phyloP scores from a whole-genome alignment of 768 basidiomycete species.

The Rhizopogon roseolus region DNA sequence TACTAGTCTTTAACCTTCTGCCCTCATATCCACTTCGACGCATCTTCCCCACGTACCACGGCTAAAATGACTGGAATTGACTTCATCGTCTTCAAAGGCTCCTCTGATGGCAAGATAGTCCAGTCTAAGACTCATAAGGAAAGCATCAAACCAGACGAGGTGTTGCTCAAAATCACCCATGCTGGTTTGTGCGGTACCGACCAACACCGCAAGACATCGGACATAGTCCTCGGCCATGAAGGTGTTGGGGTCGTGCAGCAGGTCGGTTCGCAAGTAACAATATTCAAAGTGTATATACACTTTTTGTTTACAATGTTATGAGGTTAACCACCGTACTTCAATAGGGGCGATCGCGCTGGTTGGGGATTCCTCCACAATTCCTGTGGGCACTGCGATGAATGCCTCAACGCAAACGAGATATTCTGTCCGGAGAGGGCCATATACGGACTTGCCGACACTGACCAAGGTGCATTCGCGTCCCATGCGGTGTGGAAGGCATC shows the following conservation, averaged over 20 bases:
- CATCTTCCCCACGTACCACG: neutral
- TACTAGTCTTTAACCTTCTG: neutral
- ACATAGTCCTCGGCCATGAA: conserved; percentile 37
- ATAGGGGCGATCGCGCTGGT: conserved; percentile 31
- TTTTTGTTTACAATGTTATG: neutral
- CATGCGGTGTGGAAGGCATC: conserved; percentile 30
- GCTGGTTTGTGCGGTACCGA: conserved; percentile 36
- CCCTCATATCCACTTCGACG: neutral
- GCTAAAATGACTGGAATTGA: conserved; percentile 13
- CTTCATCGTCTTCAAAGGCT: conserved; percentile 28
- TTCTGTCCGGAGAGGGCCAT: conserved; percentile 19
- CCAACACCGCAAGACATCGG: conserved; percentile 24
- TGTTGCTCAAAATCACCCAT: conserved; percentile 28
- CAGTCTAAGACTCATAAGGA: conserved; percentile 11
- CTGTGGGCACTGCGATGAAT: conserved; percentile 30
- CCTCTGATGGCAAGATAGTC: conserved; percentile 12
- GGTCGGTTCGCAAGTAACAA: conserved; percentile 24
- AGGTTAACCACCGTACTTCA: neutral
- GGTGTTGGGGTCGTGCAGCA: conserved; percentile 30
- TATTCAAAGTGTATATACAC: conserved; percentile 28
- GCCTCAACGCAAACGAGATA: conserved; percentile 28
- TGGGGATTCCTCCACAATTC: conserved; percentile 30
- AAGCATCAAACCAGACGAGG: conserved; percentile 20
- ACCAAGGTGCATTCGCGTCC: conserved; percentile 31
- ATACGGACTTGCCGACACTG: conserved; percentile 19